Percentiles rank a stretch among this genome's conserved stretches.
phyloP scores from a whole-genome alignment of 495 filamentous ascomycete genomes.

The Opeltia flavorubescens region DNA sequence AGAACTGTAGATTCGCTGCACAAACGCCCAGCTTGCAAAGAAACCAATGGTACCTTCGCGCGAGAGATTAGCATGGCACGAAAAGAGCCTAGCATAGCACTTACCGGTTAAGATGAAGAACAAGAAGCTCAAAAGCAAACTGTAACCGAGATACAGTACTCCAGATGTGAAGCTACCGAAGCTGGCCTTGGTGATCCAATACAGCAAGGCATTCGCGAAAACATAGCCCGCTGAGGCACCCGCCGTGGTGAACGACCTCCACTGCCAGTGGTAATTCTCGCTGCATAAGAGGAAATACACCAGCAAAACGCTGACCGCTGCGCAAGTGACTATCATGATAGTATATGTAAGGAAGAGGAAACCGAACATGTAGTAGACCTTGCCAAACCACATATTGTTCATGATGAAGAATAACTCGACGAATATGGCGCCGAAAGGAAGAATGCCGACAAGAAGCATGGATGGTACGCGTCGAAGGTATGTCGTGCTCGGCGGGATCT shows the following conservation, averaged over 20 bases:
- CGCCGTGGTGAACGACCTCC: constrained; percentile 79
- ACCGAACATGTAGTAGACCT: constrained; percentile 99
- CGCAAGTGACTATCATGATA: constrained; percentile 91
- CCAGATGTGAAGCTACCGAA: constrained; percentile 73
- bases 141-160: constrained; percentile 89
- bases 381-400: constrained; percentile 92
- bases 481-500: constrained; percentile 70
- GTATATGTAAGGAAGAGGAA: constrained; percentile 97
- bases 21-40: constrained; percentile 86
- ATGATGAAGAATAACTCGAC: constrained; percentile 98
- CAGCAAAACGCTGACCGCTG: constrained; percentile 79
- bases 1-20: constrained; percentile 81
- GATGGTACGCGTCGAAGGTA: constrained; percentile 77
- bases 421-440: constrained; percentile 92
- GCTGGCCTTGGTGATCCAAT: constrained; percentile 73
- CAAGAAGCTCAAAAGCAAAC: constrained; percentile 70
- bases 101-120: constrained; percentile 88
- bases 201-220: constrained; percentile 74
- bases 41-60: constrained; percentile 96
- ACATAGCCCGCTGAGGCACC: constrained; percentile 83
- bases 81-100: constrained; percentile 18
- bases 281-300: constrained; percentile 90
- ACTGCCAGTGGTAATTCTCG: constrained; percentile 98
- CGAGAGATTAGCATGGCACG: not conserved
- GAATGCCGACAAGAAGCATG: constrained; percentile 75